These are phyloP conservation scores for Aspergillus sp. DNA, from an alignment of 2,329 filamentous ascomycete genomes.

Conservation along the genomic window DNA sequence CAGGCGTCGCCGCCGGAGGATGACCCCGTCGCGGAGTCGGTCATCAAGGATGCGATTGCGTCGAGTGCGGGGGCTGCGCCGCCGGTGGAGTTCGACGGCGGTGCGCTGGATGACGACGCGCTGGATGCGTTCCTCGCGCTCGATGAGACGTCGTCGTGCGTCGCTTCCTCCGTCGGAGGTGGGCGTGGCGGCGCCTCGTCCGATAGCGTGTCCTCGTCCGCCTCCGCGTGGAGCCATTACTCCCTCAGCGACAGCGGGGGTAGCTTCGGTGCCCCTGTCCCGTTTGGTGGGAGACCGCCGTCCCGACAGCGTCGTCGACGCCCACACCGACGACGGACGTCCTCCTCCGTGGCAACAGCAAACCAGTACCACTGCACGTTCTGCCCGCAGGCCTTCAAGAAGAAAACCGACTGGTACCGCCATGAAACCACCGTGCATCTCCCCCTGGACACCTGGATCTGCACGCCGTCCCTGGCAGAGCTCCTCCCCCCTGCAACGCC, in stretches of 20 bases:
- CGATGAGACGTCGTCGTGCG: conserved; percentile 22
- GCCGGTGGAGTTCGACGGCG: not conserved
- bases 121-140: conserved; percentile 14
- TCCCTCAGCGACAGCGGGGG: conserved; percentile 21
- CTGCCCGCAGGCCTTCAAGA: conserved; percentile 48
- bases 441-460: conserved; percentile 44
- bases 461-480: conserved; percentile 22
- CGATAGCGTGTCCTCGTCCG: conserved; percentile 22
- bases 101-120: too few species aligned
- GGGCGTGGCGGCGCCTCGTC: conserved; percentile 29
- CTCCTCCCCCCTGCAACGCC: conserved; percentile 5
- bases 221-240: conserved; percentile 33
- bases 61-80: conserved; percentile 6
- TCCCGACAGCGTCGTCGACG: conserved; percentile 12
- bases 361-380: conserved; percentile 48
- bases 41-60: conserved; percentile 39
- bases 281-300: conserved; percentile 17
- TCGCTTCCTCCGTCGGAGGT: not conserved
- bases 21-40: conserved; percentile 41
- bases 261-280: conserved; percentile 9
- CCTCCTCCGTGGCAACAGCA: not conserved
- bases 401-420: conserved; percentile 51
- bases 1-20: conserved; percentile 47
- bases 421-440: conserved; percentile 53
- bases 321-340: conserved; percentile 6